Conservation (phyloP, 2,329 filamentous ascomycete species). For the Aspergillus floridensis region DNA sequence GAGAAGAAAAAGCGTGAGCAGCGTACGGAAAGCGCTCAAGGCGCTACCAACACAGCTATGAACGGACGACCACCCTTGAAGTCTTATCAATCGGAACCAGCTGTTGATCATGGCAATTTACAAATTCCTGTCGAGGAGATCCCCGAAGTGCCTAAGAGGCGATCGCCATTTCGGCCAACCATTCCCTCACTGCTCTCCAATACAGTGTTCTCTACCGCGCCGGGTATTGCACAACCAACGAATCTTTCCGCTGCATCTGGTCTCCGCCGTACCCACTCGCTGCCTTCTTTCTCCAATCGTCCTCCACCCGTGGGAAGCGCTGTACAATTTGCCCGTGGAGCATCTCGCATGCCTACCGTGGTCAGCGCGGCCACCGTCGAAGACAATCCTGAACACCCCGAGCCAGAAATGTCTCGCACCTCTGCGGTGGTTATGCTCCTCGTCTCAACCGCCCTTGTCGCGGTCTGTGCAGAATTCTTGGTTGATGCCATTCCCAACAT, state of each 20-base stretch:
- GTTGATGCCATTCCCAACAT: constrained; percentile 70
- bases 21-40: constrained; percentile 14
- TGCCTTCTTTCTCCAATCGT: constrained; percentile 28
- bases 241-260: constrained; percentile 20
- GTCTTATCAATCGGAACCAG: constrained; percentile 13
- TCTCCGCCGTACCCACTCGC: constrained; percentile 32
- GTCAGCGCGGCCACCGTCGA: constrained; percentile 15
- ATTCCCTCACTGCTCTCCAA: constrained; percentile 35
- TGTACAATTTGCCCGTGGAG: constrained; percentile 34
- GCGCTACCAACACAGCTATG: not conserved
- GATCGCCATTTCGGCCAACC: constrained; percentile 29
- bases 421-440: constrained; percentile 56
- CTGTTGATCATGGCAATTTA: not conserved
- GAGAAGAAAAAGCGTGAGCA: constrained; percentile 24
- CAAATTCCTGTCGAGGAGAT: constrained; percentile 3
- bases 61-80: constrained; percentile 15
- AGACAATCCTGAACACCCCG: constrained; percentile 13
- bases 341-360: constrained; percentile 26
- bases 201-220: constrained; percentile 33
- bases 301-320: constrained; percentile 31
- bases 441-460: constrained; percentile 56
- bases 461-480: constrained; percentile 68
- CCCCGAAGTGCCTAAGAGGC: constrained; percentile 22
- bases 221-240: constrained; percentile 9
- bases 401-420: constrained; percentile 53